Base-by-base conservation (phyloP, 352 stramenopile species). In the Phytopythium chamaehyphon region DNA sequence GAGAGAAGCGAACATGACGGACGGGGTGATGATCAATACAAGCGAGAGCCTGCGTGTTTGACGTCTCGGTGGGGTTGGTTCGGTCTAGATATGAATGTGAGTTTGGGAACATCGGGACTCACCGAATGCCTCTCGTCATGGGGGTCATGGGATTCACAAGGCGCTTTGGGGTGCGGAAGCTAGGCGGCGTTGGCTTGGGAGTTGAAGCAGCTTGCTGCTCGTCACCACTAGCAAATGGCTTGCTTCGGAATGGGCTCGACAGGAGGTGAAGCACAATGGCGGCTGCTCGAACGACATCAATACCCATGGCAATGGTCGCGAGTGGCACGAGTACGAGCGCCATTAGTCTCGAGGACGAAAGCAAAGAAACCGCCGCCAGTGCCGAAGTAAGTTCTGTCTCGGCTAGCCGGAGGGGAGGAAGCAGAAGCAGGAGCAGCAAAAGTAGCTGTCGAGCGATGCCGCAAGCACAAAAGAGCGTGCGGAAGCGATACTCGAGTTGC, bases 371-470 rank as follows among this genome's bases (percentile, higher is more conserved):
- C 11, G 69, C 14, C 5, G 24, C 7, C 6, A 39, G 26, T 1
- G 16, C 7, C 8, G 24, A 12, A 22, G 39, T 33, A 10, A 9
- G 16, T 9, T 24, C 19, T 26, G 5, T 16, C 24, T 49, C 43
- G 7, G 44, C 6, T 19, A 16, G 55, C 4, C 40, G 50, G 40
- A 50, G 64, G 23, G 79, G 72, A 19, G 77, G 77, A 28, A 85
- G 73, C 28, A 91, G 28, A 4, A 52, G 21, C 9, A 90, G 69
- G 9, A 93, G 57, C 43, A 89, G 26, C 23, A 81, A 69, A 1
- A 83, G 52, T n/a, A 82, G 40, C 44, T 90, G 71, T 6, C 82
- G 82, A 14, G 65, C 80, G 8, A 87, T 51, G 14, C 73, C 76
- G 39, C 78, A 90, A 0, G 59, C 44, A 33, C 70, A 73, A 15